phyloP scores from a whole-genome alignment of 176 grass and related monocot genomes.

The Triticum monococcum region DNA sequence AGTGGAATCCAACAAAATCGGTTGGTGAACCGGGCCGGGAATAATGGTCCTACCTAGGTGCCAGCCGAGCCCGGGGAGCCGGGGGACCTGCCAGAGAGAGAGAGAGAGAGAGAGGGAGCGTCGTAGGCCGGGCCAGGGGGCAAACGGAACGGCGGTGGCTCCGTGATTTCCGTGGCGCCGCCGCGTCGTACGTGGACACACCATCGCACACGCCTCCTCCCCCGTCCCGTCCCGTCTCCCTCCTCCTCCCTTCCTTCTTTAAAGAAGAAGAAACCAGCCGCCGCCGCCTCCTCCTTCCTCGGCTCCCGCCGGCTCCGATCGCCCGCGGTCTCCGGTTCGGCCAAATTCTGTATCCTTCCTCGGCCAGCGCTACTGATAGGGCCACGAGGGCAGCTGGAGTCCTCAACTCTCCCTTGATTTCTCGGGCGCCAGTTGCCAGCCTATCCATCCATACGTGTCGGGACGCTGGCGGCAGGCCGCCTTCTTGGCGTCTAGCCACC shows the following conservation, averaged over 20 bases:
- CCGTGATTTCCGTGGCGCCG: background rate
- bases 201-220: background rate
- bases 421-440: background rate
- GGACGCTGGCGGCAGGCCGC: background rate
- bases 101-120: background rate
- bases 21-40: no score
- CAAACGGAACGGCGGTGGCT: background rate
- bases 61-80: slow-evolving; percentile 34
- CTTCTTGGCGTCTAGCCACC: slow-evolving; percentile 18
- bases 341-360: background rate
- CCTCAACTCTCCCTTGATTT: background rate
- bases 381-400: background rate
- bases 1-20: no score
- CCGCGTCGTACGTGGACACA: background rate
- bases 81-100: slow-evolving; percentile 32
- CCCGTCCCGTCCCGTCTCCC: background rate
- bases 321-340: background rate
- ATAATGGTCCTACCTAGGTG: background rate
- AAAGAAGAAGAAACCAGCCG: background rate
- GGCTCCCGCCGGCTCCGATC: background rate
- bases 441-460: background rate
- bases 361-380: background rate
- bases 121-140: background rate
- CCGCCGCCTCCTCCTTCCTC: background rate
- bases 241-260: background rate